Evolutionary conservation across 2,329 filamentous ascomycete genomes (phyloP).

Genomic region (Elsinoe batatas): DNA sequence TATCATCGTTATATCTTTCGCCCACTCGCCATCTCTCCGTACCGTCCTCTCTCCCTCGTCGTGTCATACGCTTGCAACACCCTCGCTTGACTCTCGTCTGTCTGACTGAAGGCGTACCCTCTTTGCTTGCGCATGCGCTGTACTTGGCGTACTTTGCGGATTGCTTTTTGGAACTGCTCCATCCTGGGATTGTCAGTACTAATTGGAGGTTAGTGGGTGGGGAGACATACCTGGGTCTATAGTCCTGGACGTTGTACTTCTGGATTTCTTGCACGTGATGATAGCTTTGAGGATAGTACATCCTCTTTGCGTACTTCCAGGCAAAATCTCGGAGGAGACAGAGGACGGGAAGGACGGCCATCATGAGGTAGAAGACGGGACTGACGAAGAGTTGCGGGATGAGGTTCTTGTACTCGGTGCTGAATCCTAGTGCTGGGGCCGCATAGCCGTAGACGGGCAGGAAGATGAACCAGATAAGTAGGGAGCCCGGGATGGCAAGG

Average conservation of each 20-base stretch:
- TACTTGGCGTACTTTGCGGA: slow-evolving; percentile 94
- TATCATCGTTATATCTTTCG: slow-evolving; percentile 12
- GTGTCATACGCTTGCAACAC: slow-evolving; percentile 97
- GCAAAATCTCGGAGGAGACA: slow-evolving; percentile 82
- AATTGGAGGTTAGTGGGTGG: slow-evolving; percentile 15
- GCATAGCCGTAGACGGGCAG: slow-evolving; percentile 79
- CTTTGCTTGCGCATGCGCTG: slow-evolving; percentile 99
- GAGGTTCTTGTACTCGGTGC: slow-evolving; percentile 74
- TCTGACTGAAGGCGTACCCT: slow-evolving; percentile 95
- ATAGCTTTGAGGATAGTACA: slow-evolving; percentile 93
- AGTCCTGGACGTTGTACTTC: slow-evolving; percentile 99
- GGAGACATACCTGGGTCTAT: slow-evolving; percentile 68
- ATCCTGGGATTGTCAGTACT: slow-evolving; percentile 48
- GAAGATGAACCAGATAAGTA: slow-evolving; percentile 85
- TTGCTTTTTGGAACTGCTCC: slow-evolving; percentile 99
- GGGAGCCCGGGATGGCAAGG: slow-evolving; percentile 85
- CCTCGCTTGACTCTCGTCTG: slow-evolving; percentile 89
- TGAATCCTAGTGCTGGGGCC: slow-evolving; percentile 72
- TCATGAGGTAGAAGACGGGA: slow-evolving; percentile 83
- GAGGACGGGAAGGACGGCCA: slow-evolving; percentile 65
- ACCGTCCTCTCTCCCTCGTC: slow-evolving; percentile 78
- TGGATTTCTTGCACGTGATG: slow-evolving; percentile 99
- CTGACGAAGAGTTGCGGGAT: slow-evolving; percentile 70
- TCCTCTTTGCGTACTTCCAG: slow-evolving; percentile 96
- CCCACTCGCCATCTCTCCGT: slow-evolving; percentile 79